Base-by-base conservation (phyloP, 768 basidiomycete species). In the Suillus decipiens region DNA sequence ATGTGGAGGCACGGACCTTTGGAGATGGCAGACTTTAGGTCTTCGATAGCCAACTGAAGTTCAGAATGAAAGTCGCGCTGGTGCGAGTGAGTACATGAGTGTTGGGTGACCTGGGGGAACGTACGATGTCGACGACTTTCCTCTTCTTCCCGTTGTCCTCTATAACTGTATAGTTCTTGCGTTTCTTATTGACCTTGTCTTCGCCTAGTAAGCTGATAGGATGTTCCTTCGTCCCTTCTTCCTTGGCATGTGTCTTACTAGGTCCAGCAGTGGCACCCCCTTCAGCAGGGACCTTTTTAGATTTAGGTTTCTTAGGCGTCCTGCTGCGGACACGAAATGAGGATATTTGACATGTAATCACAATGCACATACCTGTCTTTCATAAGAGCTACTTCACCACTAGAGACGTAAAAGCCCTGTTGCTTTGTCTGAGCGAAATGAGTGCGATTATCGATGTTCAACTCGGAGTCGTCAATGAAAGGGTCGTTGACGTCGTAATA, bases 381-480 rank as follows among this genome's bases (percentile, higher is more conserved):
- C 69, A 94, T 79, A 14, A 98, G 74, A 4, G 93, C 93, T 15
- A 98, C 90, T 70, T 93, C 89, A 2, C 95, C 95, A 37, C 85
- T 85, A 7, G 90, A 92, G 11, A 98, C 95, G 71, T 95, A 96
- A 80, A 96, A 97, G 1, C 93, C 94, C 63, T 90, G 88, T 70
- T 96, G 93, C 75, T 91, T 93, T 5, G 96, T 96, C 74, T 93
- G 89, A 5, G 91, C 93, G 69, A 95, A 92, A 77, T 85, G 93
- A 2, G 90, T 95, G 5, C 96, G 89, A 72, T 96, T 88, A 78
- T 99, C 96, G 53, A 96, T 78, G 31, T 86, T 89, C 61, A 96
- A 80, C 72, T 99, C 96, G 1, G 94, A 93, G 77, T 99, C 97
- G 81, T 99, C 97, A 71, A 99, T 97, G 79, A 99, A 99, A 0